Percentiles rank a stretch among this genome's conserved stretches.
Evolutionary conservation across 2,329 filamentous ascomycete species (phyloP).

Genomic region (Colletotrichum australisinense): DNA sequence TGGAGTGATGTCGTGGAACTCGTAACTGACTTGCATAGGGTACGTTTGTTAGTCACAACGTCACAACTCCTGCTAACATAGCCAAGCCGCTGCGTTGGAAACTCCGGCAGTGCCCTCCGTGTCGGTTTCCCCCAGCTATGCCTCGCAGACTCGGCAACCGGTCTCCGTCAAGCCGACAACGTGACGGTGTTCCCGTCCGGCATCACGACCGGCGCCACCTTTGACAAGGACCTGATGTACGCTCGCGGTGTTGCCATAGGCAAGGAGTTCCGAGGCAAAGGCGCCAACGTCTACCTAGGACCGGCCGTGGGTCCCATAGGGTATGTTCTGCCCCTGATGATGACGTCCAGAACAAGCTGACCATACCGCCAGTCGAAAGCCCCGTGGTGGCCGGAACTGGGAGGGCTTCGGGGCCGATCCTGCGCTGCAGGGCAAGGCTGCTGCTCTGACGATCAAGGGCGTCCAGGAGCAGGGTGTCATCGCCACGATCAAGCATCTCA

Average conservation of each 20-base stretch:
- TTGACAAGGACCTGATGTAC: conserved; percentile 78
- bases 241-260: conserved; percentile 75
- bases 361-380: conserved; percentile 64
- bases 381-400: conserved; percentile 80
- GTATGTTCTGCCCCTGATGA: neutral
- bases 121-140: conserved; percentile 80
- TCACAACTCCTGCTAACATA: conserved; percentile 1
- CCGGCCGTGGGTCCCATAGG: conserved; percentile 77
- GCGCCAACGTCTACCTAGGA: conserved; percentile 77
- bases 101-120: conserved; percentile 77
- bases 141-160: conserved; percentile 77
- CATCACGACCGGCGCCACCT: conserved; percentile 82
- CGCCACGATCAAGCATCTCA: conserved; percentile 67
- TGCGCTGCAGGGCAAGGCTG: conserved; percentile 80
- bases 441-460: conserved; percentile 82
- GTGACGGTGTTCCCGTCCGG: conserved; percentile 83
- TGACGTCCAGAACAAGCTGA: neutral
- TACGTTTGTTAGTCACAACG: conserved; percentile 26
- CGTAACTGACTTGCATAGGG: conserved; percentile 37
- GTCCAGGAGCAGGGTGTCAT: conserved; percentile 68
- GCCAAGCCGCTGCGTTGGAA: conserved; percentile 75
- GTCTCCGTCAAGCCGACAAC: conserved; percentile 78
- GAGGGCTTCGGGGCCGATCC: conserved; percentile 80
- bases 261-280: conserved; percentile 79
- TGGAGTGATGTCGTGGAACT: neutral